Evolutionary conservation across 306 rosid genomes (phyloP).

Genomic region (Lablab purpureus): DNA sequence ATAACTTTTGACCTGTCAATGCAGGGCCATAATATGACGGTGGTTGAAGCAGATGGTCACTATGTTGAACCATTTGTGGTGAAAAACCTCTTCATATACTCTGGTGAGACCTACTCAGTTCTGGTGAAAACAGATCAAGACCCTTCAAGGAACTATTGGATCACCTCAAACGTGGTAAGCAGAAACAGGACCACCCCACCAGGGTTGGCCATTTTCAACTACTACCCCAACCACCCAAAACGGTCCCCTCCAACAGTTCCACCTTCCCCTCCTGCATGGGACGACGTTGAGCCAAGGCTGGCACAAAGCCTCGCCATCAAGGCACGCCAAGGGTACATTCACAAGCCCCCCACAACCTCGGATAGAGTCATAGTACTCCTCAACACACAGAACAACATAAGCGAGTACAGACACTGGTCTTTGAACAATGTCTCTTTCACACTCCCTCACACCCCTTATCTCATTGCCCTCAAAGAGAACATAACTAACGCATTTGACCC

Average conservation of each 20-base stretch:
- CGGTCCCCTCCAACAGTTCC: conserved; percentile 60
- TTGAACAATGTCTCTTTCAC: conserved; percentile 79
- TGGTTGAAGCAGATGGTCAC: conserved; percentile 94
- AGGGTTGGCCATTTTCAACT: conserved; percentile 71
- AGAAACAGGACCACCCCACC: conserved; percentile 68
- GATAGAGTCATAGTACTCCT: conserved; percentile 79
- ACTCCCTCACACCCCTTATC: conserved; percentile 83
- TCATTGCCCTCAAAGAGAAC: conserved; percentile 66
- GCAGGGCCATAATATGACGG: conserved; percentile 94
- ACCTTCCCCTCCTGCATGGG: conserved; percentile 72
- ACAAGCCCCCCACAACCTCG: conserved; percentile 65
- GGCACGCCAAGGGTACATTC: conserved; percentile 56
- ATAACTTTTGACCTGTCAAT: background rate
- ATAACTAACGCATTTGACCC: conserved; percentile 56
- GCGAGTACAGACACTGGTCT: conserved; percentile 56
- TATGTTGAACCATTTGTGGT: conserved; percentile 86
- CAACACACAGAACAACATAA: conserved; percentile 73
- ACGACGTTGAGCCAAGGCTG: conserved; percentile 49
- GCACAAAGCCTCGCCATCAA: conserved; percentile 75
- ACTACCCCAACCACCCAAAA: conserved; percentile 87
- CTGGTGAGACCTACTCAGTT: conserved; percentile 94
- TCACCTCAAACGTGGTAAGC: conserved; percentile 67
- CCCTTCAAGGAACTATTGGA: conserved; percentile 86
- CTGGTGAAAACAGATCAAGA: conserved; percentile 73
- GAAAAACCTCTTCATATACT: conserved; percentile 72